Evolutionary conservation across 2,329 filamentous ascomycete genomes (phyloP), one percentile per base, ranked within the genome.

Genomic region (Macrophomina phaseolina): DNA sequence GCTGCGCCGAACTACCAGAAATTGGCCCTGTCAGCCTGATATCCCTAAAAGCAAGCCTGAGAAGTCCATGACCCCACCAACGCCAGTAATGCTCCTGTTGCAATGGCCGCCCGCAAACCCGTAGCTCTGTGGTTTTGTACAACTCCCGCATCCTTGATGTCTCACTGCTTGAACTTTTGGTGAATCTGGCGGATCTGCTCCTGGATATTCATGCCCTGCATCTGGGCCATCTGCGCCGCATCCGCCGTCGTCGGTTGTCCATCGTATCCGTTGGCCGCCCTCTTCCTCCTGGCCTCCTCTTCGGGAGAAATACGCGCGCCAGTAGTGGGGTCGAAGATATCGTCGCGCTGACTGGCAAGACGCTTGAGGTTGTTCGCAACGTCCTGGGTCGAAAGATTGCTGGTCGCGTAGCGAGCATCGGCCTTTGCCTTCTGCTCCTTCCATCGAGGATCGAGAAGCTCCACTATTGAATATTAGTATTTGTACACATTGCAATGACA

Each of bases 361-460:
- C 94, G 90, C 83, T 98, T 98, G 69, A 98, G 86, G 76, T 98
- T 97, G 77, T 93, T 94, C 62, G 93, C 94, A 53, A 97, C 93
- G 72, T 98, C 94, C 40, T 86, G 88, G 3, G 92, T 94, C 0
- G 91, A 92, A 9, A 97, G 81, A 73, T 97, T 97, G 9, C 93
- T 96, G 0, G 91, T 94, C 1, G 92, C 88, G 70, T 91, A 92
- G 69, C 94, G 90, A 12, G 91, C 89, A 53, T 97, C 93, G 16
- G 92, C 89, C 77, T 97, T 97, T 67, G 92, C 91, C 72, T 93
- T 93, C 77, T 98, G 94, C 76, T 97, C 94, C 77, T 97, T 97
- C 94, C 94, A 98, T 67, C 91, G 88, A 0, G 94, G 94, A 76
- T 98, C 94, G 67, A 97, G 86, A 55, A 97, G 86, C 80, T 98